Conservation (phyloP, 306 rosid genomes). For the Lathyrus aphaca region DNA sequence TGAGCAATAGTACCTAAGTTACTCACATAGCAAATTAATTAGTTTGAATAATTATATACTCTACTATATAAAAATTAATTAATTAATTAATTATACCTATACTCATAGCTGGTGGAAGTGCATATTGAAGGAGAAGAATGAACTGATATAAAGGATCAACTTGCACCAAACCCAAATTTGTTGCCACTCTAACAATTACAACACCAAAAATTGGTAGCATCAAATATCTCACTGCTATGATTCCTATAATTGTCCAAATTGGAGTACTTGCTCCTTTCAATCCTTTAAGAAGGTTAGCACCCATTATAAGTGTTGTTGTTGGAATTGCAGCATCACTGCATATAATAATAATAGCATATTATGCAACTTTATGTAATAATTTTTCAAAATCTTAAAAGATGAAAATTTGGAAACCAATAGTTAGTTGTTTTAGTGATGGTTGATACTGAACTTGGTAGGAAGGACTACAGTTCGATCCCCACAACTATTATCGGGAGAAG, state of each 20-base stretch:
- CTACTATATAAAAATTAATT: too few species aligned
- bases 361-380: not conserved
- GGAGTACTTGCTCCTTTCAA: constrained; percentile 59
- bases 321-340: constrained; percentile 80
- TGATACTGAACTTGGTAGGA: too few species aligned
- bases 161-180: constrained; percentile 60
- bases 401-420: constrained; percentile 22
- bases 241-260: constrained; percentile 52
- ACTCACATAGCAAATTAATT: not conserved
- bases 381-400: not conserved
- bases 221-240: constrained; percentile 58
- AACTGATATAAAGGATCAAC: constrained; percentile 74
- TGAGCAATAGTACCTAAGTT: constrained; percentile 69
- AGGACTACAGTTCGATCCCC: too few species aligned
- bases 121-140: constrained; percentile 78
- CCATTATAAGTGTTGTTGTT: constrained; percentile 67
- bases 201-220: constrained; percentile 65
- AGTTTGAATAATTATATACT: not conserved
- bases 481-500: too few species aligned
- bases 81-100: constrained; percentile 51
- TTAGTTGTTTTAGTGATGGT: too few species aligned
- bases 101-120: constrained; percentile 84
- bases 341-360: constrained; percentile 9
- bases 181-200: constrained; percentile 56
- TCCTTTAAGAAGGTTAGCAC: constrained; percentile 83